Evolutionary conservation across 768 basidiomycete genomes (phyloP), one percentile per base, ranked within the genome.

Genomic region (Dioszegia crocea): DNA sequence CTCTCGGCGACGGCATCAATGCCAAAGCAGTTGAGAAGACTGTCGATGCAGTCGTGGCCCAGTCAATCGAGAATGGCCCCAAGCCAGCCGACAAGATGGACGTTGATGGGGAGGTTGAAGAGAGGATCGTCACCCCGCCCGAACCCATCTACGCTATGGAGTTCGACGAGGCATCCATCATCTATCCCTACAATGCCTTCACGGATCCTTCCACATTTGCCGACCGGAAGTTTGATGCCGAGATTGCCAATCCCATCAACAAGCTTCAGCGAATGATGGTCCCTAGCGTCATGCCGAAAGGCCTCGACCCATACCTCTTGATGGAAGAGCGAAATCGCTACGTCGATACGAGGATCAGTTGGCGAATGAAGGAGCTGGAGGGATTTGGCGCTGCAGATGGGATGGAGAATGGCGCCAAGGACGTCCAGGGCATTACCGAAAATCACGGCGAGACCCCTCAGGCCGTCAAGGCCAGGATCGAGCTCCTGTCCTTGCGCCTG

Each of bases 101-200:
- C 16, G 57, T 59, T 11, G 64, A 63, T 39, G 56, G 55, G 17
- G 50, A 51, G 44, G 66, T 63, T 9, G 56, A 45, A 5, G 66
- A 70, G 50, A 64, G 62, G 29, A 52, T 61, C 21, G 56, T 55
- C 9, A 65, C 64, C 9, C 62, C 68, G 1, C 53, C 51, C 12
- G 29, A 58, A 27, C 66, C 68, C 19, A 62, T 68, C 5, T 70
- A 75, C 54, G 76, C 73, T 31, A 80, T 88, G 29, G 91, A 94
- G 61, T 87, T 88, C 72, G 84, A 93, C 73, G 79, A 83, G 52
- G 81, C 84, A 57, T 91, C 90, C 0, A 84, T 84, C 39, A 86
- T 93, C 59, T 91, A 93, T 68, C 92, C 92, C 2, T 93, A 92
- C 80, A 94, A 94, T 75, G 86, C 92, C 19, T 93, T 85, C 73